A percentile compares a stretch with the other conserved stretches of the same genome.
These are phyloP conservation scores for Coprinopsis marcescibilis DNA, from an alignment of 768 basidiomycete species.

Conservation along the genomic window DNA sequence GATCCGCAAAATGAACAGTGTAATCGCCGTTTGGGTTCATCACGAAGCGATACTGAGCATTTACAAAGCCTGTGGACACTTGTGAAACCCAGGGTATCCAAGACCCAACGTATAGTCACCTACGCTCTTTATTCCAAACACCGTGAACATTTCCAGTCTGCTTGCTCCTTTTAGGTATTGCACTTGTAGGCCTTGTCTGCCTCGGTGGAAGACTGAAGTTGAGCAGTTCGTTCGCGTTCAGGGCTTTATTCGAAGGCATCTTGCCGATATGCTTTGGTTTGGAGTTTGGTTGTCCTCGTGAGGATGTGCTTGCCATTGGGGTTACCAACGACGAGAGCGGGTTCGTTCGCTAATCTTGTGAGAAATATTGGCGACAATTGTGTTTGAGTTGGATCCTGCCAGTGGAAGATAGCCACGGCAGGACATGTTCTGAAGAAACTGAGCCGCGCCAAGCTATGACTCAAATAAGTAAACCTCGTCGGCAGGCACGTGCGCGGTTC, in stretches of 20 bases:
- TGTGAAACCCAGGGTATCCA: constrained; percentile 2
- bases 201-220: constrained; percentile 92
- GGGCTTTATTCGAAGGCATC: constrained; percentile 60
- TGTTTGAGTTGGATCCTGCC: constrained; percentile 35
- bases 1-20: constrained; percentile 94
- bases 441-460: constrained; percentile 32
- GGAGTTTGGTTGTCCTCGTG: constrained; percentile 28
- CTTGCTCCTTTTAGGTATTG: constrained; percentile 70
- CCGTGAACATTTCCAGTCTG: constrained; percentile 56
- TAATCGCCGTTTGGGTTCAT: constrained; percentile 91
- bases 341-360: background rate
- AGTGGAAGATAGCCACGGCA: constrained; percentile 38
- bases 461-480: constrained; percentile 23
- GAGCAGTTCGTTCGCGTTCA: constrained; percentile 76
- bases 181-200: constrained; percentile 53
- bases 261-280: constrained; percentile 55
- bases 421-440: constrained; percentile 16
- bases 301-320: constrained; percentile 32
- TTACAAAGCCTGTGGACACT: constrained; percentile 68
- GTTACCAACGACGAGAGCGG: background rate
- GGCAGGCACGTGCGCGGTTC: constrained; percentile 29
- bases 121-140: constrained; percentile 90
- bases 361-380: background rate
- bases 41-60: constrained; percentile 94
- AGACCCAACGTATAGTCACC: constrained; percentile 29